These are phyloP conservation scores for Mycena alexandri DNA, from an alignment of 768 basidiomycete species.

Conservation along the genomic window DNA sequence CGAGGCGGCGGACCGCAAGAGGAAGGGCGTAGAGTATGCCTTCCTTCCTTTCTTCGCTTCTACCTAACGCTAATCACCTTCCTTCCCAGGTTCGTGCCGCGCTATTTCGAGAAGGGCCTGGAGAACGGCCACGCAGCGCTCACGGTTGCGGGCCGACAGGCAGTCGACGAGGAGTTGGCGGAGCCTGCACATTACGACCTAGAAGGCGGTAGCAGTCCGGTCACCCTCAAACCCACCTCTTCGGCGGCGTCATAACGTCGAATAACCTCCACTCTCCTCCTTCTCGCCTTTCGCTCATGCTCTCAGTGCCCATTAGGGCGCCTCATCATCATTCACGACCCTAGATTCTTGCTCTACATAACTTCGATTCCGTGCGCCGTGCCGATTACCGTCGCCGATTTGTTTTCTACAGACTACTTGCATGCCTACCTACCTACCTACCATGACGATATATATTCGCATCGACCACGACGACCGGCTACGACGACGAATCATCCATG, in stretches of 20 bases:
- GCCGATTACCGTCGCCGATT: neutral
- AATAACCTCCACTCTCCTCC: neutral
- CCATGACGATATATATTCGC: slow-evolving; percentile 10
- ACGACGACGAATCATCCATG: neutral
- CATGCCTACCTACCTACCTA: neutral
- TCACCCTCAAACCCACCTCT: slow-evolving; percentile 10
- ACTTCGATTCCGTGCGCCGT: too few species aligned
- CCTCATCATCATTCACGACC: neutral
- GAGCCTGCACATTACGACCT: slow-evolving; percentile 50
- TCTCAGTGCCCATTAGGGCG: neutral
- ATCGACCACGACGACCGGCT: neutral
- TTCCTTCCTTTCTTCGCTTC: neutral
- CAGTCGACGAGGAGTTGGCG: slow-evolving; percentile 79
- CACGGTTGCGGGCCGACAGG: slow-evolving; percentile 76
- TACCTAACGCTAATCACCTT: neutral
- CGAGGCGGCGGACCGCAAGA: slow-evolving; percentile 87
- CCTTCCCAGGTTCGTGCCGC: slow-evolving; percentile 48
- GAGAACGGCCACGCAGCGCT: slow-evolving; percentile 75
- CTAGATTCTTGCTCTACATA: slow-evolving; percentile 20
- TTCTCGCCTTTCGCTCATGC: too few species aligned
- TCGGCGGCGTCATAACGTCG: neutral
- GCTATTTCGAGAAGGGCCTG: slow-evolving; percentile 80
- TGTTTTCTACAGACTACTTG: neutral
- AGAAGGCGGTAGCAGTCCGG: slow-evolving; percentile 37
- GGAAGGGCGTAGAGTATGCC: slow-evolving; percentile 82